A percentile compares a stretch with the other conserved stretches of the same genome.
phyloP scores from a whole-genome alignment of 2,329 filamentous ascomycete species.

The Colletotrichum filicis region DNA sequence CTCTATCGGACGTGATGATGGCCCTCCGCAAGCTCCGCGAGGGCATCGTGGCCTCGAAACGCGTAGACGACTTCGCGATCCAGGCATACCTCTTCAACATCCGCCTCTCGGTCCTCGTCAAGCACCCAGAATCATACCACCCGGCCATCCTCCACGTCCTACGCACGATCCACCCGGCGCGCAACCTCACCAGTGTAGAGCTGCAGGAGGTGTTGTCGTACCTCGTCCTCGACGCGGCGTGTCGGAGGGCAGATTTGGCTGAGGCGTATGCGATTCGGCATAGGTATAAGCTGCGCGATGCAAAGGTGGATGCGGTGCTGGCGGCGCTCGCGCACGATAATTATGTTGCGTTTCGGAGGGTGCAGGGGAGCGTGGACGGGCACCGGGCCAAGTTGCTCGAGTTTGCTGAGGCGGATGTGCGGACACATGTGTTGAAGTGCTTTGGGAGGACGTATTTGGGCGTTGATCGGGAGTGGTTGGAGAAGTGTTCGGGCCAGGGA shows the following conservation, averaged over 20 bases:
- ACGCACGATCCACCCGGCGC: conserved; percentile 72
- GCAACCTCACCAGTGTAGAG: conserved; percentile 77
- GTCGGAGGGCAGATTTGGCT: conserved; percentile 79
- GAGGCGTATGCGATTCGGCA: conserved; percentile 77
- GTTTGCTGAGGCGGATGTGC: conserved; percentile 80
- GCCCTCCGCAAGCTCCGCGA: conserved; percentile 93
- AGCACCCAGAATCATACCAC: conserved; percentile 89
- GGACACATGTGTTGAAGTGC: conserved; percentile 84
- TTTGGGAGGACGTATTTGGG: conserved; percentile 84
- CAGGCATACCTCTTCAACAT: conserved; percentile 93
- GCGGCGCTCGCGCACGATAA: conserved; percentile 81
- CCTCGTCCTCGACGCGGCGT: conserved; percentile 87
- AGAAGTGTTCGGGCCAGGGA: conserved; percentile 72
- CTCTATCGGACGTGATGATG: conserved; percentile 79
- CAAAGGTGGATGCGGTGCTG: conserved; percentile 76
- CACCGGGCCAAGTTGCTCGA: conserved; percentile 84
- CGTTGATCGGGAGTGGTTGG: conserved; percentile 75
- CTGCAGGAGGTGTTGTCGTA: conserved; percentile 84
- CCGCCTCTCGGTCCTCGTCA: conserved; percentile 81
- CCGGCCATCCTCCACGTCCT: conserved; percentile 87
- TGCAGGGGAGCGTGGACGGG: conserved; percentile 79
- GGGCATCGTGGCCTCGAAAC: conserved; percentile 82
- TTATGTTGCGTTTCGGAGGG: conserved; percentile 81
- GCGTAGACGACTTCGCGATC: conserved; percentile 84
- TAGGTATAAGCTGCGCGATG: conserved; percentile 70